Conservation (phyloP, 345 rosid species). For the Arabidopsis suecica region DNA sequence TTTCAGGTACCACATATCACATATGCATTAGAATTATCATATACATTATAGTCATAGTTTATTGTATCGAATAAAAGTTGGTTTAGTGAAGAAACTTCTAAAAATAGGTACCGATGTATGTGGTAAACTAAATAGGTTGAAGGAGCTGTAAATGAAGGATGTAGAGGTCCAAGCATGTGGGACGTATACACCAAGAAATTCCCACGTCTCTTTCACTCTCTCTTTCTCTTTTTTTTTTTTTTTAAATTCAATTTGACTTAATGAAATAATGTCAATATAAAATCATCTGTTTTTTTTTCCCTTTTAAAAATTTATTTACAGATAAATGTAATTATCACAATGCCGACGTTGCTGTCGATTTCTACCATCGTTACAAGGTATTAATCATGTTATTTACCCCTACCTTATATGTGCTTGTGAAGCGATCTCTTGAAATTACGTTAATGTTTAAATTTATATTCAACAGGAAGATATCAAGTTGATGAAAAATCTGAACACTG, state of each 20-base stretch:
- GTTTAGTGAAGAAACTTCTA: neutral
- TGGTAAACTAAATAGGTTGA: slow-evolving; percentile 42
- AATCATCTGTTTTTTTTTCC: neutral
- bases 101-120: neutral
- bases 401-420: neutral
- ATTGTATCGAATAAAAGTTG: no score
- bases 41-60: neutral
- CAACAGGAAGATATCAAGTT: slow-evolving; percentile 59
- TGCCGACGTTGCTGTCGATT: slow-evolving; percentile 56
- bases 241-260: neutral
- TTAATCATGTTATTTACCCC: neutral
- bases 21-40: neutral
- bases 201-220: slow-evolving; percentile 35
- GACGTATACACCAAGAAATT: slow-evolving; percentile 43
- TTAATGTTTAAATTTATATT: neutral
- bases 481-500: slow-evolving; percentile 57
- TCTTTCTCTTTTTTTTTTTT: neutral
- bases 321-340: slow-evolving; percentile 50
- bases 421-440: neutral
- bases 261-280: neutral
- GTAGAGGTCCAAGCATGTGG: slow-evolving; percentile 52
- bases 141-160: slow-evolving; percentile 45
- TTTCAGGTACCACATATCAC: slow-evolving; percentile 36
- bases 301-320: slow-evolving; percentile 4
- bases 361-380: slow-evolving; percentile 60